Base-by-base conservation (phyloP, 2,329 filamentous ascomycete genomes). In the Trichoderma sp. region DNA sequence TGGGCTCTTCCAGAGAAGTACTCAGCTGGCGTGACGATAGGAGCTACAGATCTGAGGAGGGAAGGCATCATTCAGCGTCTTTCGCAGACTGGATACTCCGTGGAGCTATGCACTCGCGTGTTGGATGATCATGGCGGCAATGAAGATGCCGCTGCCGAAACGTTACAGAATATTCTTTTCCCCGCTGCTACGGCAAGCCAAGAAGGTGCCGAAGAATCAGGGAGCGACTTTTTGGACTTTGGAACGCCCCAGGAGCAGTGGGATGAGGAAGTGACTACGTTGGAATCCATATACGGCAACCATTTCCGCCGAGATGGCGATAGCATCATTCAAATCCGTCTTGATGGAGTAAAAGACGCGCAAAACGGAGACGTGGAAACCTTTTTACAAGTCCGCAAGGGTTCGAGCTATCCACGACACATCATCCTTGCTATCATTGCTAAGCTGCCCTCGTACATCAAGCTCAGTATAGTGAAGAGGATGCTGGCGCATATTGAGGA, bases 1-100 rank as follows among this genome's bases (percentile, higher is more conserved):
- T 98, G 95, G 94, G 93, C 93, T 76, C 84, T 99, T 56, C 96
- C 96, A 0, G 95, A 97, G 81, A 93, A 91, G 73, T 99, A 99
- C 80, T 91, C 93, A 12, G 95, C 95, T 32, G 96, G 96, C 26
- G 91, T 98, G 30, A 94, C 91, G 58, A 91, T 99, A 74, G 95
- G 91, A 1, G 92, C 92, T 65, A 92, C 91, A 7, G 92, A 98
- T 79, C 81, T 98, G 73, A 93, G 90, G 79, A 89, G 90, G 75
- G 95, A 98, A 80, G 91, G 90, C 4, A 92, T 92, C 71, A 89
- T 98, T 76, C 94, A 96, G 79, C 88, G 95, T 12, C 86, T 99
- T 24, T 87, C 93, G 7, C 87, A 92, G 76, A 91, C 92, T 28
- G 96, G 96, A 2, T 99, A 98, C 81, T 92, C 95, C 1, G 81